These are phyloP conservation scores for Prunus mira DNA, from an alignment of 306 rosid species.

Conservation along the genomic window DNA sequence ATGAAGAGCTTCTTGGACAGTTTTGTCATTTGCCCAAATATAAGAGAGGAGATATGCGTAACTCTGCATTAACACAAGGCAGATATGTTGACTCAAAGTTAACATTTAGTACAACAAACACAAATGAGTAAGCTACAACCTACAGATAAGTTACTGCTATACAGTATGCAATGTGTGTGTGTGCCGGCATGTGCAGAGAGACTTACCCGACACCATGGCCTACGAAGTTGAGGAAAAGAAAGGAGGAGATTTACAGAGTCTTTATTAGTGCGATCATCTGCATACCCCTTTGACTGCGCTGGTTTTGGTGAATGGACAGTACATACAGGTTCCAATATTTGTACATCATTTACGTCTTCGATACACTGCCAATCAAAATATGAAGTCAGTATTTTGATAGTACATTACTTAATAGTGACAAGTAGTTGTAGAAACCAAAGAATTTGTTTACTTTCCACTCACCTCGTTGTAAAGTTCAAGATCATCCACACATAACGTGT, in stretches of 20 bases:
- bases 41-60: neutral
- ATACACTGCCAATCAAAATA: conserved; percentile 13
- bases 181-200: neutral
- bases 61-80: no score
- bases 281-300: neutral
- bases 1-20: conserved; percentile 19
- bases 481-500: neutral
- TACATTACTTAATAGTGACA: neutral
- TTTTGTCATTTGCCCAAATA: conserved; percentile 21
- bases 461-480: conserved; percentile 2
- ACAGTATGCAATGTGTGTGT: neutral
- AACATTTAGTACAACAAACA: no score
- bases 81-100: neutral
- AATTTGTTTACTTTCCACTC: neutral
- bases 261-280: neutral
- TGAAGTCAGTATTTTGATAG: neutral
- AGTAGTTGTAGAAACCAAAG: neutral
- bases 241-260: neutral
- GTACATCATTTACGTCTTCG: neutral
- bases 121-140: no score
- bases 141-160: no score
- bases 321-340: conserved; percentile 4
- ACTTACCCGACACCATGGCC: conserved; percentile 20
- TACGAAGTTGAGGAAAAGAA: neutral
- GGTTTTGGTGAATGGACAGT: neutral